phyloP scores from a whole-genome alignment of 202 grass and related monocot genomes.

The Digitaria exilis region DNA sequence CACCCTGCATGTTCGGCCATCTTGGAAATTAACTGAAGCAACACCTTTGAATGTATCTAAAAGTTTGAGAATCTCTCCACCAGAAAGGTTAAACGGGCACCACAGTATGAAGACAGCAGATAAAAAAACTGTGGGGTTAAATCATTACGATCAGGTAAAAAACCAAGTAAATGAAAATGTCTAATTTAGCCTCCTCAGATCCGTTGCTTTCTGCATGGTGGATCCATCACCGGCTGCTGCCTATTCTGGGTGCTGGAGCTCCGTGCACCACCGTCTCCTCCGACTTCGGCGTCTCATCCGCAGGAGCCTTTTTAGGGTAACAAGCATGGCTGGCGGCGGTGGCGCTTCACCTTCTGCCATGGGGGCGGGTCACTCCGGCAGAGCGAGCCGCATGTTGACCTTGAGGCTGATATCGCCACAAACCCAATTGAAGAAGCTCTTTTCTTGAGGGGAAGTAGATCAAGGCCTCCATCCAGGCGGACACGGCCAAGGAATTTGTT shows the following conservation, averaged over 20 bases:
- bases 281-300: background rate
- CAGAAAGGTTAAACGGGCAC: no score
- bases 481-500: no score
- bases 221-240: slow-evolving; percentile 1
- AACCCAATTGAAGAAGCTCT: slow-evolving; percentile 76
- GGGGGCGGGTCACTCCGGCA: slow-evolving; percentile 11
- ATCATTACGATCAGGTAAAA: no score
- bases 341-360: background rate
- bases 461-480: slow-evolving; percentile 79
- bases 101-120: no score
- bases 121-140: no score
- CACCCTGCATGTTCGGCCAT: no score
- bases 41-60: no score
- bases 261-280: slow-evolving; percentile 6
- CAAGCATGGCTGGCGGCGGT: background rate
- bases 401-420: slow-evolving; percentile 78
- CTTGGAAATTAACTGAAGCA: no score
- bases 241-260: slow-evolving; percentile 22
- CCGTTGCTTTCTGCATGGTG: slow-evolving; percentile 1
- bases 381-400: slow-evolving; percentile 56
- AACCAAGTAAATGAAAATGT: no score
- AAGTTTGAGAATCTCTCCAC: no score
- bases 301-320: background rate
- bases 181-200: no score
- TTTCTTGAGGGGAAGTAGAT: slow-evolving; percentile 89